A percentile compares a stretch with the other conserved stretches of the same genome.
These are phyloP conservation scores for Monosporozyma servazzii DNA, from an alignment of 805 yeast species.

Conservation along the genomic window DNA sequence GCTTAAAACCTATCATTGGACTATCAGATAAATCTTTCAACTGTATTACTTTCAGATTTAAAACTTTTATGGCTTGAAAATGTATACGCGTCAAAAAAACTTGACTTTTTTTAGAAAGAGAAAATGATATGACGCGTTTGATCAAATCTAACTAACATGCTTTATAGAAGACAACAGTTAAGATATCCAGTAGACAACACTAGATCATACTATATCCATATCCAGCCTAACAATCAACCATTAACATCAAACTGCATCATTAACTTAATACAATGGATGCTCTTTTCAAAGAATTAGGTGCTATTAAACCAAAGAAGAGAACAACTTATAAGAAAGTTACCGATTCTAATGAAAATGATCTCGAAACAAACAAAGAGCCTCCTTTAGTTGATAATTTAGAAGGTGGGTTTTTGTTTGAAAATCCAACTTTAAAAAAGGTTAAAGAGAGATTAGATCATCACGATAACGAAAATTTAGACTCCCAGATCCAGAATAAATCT, in stretches of 20 bases:
- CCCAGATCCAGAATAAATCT: neutral
- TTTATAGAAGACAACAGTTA: neutral
- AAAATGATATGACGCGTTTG: neutral
- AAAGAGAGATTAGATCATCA: constrained; percentile 17
- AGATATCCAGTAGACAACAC: neutral
- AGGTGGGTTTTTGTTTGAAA: constrained; percentile 20
- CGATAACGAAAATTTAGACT: neutral
- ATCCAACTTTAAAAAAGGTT: constrained; percentile 13
- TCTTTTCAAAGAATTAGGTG: constrained; percentile 12
- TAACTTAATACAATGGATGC: constrained; percentile 17
- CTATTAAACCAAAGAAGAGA: constrained; percentile 11
- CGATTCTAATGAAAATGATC: constrained; percentile 4
- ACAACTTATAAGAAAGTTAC: constrained; percentile 19
- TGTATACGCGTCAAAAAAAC: neutral
- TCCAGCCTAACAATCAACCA: neutral
- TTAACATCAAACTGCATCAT: neutral
- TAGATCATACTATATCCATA: neutral
- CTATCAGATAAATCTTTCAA: too few species aligned
- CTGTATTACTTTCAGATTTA: too few species aligned
- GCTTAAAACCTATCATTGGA: neutral
- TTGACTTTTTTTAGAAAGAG: too few species aligned
- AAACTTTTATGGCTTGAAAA: neutral
- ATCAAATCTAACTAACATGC: neutral
- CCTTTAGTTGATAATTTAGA: constrained; percentile 5
- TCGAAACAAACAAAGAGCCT: constrained; percentile 5